Evolutionary conservation across 2,329 filamentous ascomycete species (phyloP), one percentile per base, ranked within the genome.

Genomic region (Trichoderma arundinaceum): DNA sequence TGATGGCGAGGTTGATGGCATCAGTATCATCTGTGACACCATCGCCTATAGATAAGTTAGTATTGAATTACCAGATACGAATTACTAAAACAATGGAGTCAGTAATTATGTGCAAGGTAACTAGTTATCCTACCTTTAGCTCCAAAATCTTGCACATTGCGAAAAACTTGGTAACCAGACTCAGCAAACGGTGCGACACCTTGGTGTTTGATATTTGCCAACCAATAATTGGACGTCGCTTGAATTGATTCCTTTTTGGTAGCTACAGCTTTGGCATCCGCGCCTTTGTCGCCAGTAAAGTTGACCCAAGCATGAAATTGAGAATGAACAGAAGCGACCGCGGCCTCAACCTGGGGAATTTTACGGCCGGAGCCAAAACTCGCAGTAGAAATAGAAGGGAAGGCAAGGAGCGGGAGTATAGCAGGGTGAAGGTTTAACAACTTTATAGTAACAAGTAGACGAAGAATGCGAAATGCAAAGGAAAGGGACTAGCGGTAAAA

Each of bases 1-100:
- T 75, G 32, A 78, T 77, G 53, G 77, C 77, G 8, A 59, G 66
- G 49, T 78, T 77, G 64, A 78, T 78, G 22, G 77, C 77, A 8
- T 68, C 72, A 2, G 76, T 78, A 43, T 78, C 76, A 15, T 78
- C 77, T 0, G 74, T 75, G 17, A 38, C 17, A 39, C 60, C 60
- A 22, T 64, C 60, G 22, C 51, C 51, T 52, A 28, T 28, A 28
- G 22, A 28, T 28, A 28, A 28, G 22, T 28, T 28, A 28, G 22
- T 28, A 3, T 28, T 28, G 2, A 28, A 28, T 28, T 28, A 28
- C 22, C 22, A 28, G 4, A 28, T 28, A 28, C 22, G 4, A 28
- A 28, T 2, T 28, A 3, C 22, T 4, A 28, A 28, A 28, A 4
- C 2, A 28, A 28, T 28, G 2, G 22, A 2, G 22, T 28, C 22